Percentiles rank a stretch among this genome's conserved stretches.
Evolutionary conservation across 2,329 filamentous ascomycete species (phyloP).

Genomic region (Colletotrichum sp.): DNA sequence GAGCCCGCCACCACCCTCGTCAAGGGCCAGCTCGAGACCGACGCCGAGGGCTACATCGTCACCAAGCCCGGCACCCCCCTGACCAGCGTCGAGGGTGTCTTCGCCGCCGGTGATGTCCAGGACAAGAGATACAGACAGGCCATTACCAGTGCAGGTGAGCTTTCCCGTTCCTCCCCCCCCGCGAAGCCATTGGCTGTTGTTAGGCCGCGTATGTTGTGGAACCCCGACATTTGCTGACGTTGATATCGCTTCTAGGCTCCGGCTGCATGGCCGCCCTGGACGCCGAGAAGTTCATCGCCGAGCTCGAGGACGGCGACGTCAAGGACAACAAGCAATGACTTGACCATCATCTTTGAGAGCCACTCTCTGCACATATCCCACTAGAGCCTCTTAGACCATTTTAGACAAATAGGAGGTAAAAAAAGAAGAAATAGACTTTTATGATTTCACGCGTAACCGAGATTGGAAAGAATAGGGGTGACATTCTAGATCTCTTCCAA

Average conservation of each 20-base stretch:
- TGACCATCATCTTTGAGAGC: conserved; percentile 16
- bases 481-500: background rate
- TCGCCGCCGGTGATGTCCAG: conserved; percentile 96
- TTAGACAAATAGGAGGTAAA: background rate
- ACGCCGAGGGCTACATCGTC: conserved; percentile 88
- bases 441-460: background rate
- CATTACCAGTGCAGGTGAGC: conserved; percentile 91
- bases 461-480: background rate
- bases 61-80: conserved; percentile 88
- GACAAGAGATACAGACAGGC: conserved; percentile 98
- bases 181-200: background rate
- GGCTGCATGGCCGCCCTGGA: conserved; percentile 96
- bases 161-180: conserved; percentile 26
- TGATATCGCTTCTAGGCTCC: conserved; percentile 62
- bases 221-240: conserved; percentile 20
- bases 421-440: conserved; percentile 12
- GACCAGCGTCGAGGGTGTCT: conserved; percentile 90
- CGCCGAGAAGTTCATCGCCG: conserved; percentile 90
- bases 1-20: conserved; percentile 91
- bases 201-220: background rate
- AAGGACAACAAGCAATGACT: conserved; percentile 23
- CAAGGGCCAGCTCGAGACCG: conserved; percentile 87
- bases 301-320: conserved; percentile 61
- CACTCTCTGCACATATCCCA: background rate
- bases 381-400: background rate